Base-by-base conservation (phyloP, 75 land plant genomes). In the Gnetum montanum region DNA sequence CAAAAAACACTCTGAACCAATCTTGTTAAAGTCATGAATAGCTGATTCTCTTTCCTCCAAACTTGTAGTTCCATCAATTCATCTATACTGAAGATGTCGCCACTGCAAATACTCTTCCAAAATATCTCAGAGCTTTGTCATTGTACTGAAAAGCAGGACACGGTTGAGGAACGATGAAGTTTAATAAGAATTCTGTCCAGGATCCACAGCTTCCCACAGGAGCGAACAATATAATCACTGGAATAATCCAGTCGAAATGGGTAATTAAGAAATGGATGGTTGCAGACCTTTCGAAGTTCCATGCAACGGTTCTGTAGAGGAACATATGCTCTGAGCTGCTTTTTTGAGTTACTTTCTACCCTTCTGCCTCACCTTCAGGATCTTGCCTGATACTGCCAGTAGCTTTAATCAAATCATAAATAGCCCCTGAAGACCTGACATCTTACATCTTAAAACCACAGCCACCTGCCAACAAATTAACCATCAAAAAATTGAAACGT, bases 61-160 rank as follows among this genome's bases (percentile, higher is more conserved):
- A 50, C 89, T 80, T 11, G 99, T 95, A 15, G 89, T 90, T 23
- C 99, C 99, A 76, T 95, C 99, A 63, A 95, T 95, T 27, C 99
- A 52, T 58, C 99, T 72, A 61, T 90, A 90, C 3, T 73, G 49
- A 60, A 95, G 83, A 27, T 74, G 64, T 31, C 99, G 64, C 99
- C 97, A 95, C 53, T 90, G 96, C 24, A 95, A 54, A 45, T 95
- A 95, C 5, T 95, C 99, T 61, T 95, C 99, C 59, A 95, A 47
- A 58, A 95, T 90, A 60, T 95, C 99, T 44, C 90, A 80, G 43
- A 95, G 79, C 63, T 84, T 95, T 43, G 99, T 95, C 99, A 95
- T 95, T 24, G 99, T 95, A 65, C 99, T 95, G 50, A 95, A 95
- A 10, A 95, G 88, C 50, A 95, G 71, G 31, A 95, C 99, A 30